Base-by-base conservation (phyloP, 306 rosid genomes). In the Ormosia emarginata region DNA sequence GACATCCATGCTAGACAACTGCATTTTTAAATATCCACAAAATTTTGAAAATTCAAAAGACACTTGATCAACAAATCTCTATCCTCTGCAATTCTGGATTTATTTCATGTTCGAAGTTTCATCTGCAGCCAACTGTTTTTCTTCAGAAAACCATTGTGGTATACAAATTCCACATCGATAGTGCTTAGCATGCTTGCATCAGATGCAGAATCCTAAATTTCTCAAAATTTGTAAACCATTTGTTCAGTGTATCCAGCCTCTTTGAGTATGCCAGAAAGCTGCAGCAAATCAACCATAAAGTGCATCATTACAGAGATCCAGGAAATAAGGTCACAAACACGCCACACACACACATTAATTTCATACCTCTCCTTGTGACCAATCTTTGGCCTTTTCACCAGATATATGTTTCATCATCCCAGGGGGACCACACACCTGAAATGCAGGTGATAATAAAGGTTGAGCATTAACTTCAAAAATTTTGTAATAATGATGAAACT, bases 391-490 rank as follows among this genome's bases (percentile, higher is more conserved):
- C 88, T 94, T 96, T 49, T 84, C 98, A 81, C 99, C 99, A 14
- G 98, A 96, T 84, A 94, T 59, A 79, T 94, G 92, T 47, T 88
- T 79, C 95, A 94, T 90, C 98, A 96, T 82, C 44, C 99, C 99
- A 39, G 99, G 99, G 44, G 99, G 99, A 5, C 97, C 99, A 77
- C 99, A 96, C 30, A 94, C 97, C 99, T 96, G 88, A 85, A 83
- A 78, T 49, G 75, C 73, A 63, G 71, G 74, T 81, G 37, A 72
- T 36, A 74, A 50, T 12, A 43, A 80, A 9, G 47, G 61, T 65
- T 50, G 5, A 30, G 17, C 5, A 79, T 53, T 67, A 77, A 67
- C 74, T 57, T 5, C 10, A 80, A 32, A 79, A 46, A 1, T 8
- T 75, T 4, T 47, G 30, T 37, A 43, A 43, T 43, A 76, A 62